phyloP scores from a whole-genome alignment of 306 rosid genomes.

The Astragalus membranaceus region DNA sequence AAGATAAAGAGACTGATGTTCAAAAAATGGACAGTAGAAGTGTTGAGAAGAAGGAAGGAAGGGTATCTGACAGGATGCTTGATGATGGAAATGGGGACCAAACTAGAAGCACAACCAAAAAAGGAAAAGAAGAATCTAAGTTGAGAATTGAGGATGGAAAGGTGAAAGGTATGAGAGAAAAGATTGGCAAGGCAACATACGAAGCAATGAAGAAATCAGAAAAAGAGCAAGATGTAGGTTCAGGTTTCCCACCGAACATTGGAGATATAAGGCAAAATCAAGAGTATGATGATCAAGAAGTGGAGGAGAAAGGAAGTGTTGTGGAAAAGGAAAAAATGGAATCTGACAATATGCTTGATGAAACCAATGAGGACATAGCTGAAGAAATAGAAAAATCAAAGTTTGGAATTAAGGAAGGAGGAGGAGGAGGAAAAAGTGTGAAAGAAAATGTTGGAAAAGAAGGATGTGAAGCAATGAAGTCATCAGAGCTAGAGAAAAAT shows the following conservation, averaged over 20 bases:
- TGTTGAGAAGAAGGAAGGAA: neutral
- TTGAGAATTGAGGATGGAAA: neutral
- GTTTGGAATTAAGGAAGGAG: neutral
- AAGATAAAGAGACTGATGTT: neutral
- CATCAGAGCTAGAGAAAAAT: neutral
- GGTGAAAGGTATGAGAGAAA: neutral
- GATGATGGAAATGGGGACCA: neutral
- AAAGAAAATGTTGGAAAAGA: neutral
- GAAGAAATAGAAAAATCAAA: neutral
- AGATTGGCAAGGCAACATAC: neutral
- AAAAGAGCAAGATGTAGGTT: neutral
- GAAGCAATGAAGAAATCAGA: neutral
- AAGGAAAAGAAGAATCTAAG: neutral
- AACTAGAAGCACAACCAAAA: neutral
- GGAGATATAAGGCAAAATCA: neutral
- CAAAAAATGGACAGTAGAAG: neutral
- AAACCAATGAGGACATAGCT: neutral
- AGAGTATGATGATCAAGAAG: neutral
- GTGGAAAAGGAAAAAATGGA: neutral
- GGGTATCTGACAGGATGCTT: neutral
- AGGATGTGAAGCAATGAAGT: neutral
- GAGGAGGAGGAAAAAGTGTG: neutral
- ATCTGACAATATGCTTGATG: neutral
- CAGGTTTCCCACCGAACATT: neutral
- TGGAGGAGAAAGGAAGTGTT: neutral